Conservation (phyloP, 139 green algal genomes). For the Tetraselmis striata region DNA sequence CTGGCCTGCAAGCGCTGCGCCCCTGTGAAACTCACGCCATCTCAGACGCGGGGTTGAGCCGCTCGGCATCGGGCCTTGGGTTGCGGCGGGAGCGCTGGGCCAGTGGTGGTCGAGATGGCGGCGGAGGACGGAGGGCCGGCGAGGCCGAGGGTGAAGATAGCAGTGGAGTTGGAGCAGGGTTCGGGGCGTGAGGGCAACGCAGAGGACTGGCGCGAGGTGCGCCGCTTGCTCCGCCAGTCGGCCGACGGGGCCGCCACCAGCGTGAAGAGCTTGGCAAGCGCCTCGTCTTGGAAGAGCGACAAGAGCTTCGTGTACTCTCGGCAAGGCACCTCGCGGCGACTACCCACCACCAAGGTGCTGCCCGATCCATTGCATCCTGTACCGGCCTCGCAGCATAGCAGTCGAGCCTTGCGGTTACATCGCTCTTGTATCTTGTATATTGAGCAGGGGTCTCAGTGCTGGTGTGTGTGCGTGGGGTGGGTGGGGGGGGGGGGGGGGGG, state of each 20-base stretch:
- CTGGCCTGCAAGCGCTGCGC: no score
- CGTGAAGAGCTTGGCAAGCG: not conserved
- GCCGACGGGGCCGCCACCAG: not conserved
- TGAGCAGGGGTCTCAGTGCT: no score
- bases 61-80: no score
- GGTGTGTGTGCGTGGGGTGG: not conserved
- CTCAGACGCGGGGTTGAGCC: no score
- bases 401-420: no score
- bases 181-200: not conserved
- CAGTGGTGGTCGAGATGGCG: no score
- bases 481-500: no score
- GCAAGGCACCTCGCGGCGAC: not conserved
- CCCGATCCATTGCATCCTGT: not conserved
- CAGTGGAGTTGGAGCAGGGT: not conserved
- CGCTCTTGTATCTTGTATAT: no score
- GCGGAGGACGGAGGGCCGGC: no score
- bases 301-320: not conserved
- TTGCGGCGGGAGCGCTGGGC: no score
- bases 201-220: not conserved
- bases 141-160: not conserved
- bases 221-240: not conserved
- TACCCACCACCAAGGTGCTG: not conserved
- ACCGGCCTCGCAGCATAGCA: no score
- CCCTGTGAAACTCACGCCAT: no score
- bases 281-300: not conserved